These are phyloP conservation scores for Clarkia xantiana DNA, from an alignment of 345 rosid species.

Conservation along the genomic window DNA sequence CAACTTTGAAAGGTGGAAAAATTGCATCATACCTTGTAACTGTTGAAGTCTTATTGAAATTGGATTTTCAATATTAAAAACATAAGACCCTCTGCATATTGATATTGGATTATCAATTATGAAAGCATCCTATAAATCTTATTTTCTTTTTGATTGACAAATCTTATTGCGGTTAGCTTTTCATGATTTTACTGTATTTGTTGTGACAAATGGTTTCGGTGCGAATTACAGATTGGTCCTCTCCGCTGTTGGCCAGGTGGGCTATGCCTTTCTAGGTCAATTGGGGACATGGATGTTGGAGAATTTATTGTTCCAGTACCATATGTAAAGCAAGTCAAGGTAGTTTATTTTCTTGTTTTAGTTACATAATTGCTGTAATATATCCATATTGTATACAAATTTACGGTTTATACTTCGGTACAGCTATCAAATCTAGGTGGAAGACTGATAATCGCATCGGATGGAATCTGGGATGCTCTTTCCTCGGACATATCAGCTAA, in stretches of 20 bases:
- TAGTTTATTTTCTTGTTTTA: constrained; percentile 5
- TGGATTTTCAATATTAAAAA: no score
- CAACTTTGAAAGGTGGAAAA: no score
- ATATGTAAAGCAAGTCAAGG: constrained; percentile 89
- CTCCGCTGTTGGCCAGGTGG: constrained; percentile 95
- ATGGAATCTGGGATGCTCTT: constrained; percentile 88
- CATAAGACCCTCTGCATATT: no score
- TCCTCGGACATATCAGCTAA: constrained; percentile 64
- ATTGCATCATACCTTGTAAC: no score
- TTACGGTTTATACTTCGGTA: neutral
- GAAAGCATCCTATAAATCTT: no score
- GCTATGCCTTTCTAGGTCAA: constrained; percentile 84
- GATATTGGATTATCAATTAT: no score
- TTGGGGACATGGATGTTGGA: constrained; percentile 90
- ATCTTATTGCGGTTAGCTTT: no score
- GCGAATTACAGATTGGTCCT: constrained; percentile 72
- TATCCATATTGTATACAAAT: neutral
- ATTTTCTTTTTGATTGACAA: no score
- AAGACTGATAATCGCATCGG: constrained; percentile 83
- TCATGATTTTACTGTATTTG: no score
- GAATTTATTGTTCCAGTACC: constrained; percentile 89
- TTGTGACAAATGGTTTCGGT: neutral
- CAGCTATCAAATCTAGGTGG: constrained; percentile 80
- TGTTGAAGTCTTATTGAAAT: no score
- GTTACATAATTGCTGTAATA: neutral